phyloP scores from a whole-genome alignment of 129 eudicot species.

The Erigeron canadensis region DNA sequence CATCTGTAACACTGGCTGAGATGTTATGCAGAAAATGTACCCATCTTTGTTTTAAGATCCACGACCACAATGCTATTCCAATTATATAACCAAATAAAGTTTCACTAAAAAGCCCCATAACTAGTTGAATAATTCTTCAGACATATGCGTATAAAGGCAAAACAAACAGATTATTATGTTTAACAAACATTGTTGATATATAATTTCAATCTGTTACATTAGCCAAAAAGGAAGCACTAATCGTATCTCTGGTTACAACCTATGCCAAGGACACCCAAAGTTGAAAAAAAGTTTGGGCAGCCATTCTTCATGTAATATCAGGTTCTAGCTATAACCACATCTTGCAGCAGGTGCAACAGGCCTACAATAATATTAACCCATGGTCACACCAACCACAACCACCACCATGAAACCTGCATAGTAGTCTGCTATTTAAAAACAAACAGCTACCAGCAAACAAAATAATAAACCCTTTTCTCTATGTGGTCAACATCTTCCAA shows the following conservation, averaged over 20 bases:
- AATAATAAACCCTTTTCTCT: constrained; percentile 8
- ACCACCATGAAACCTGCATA: background rate
- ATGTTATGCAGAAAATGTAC: background rate
- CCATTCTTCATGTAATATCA: constrained; percentile 11
- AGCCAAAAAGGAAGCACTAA: background rate
- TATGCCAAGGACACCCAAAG: constrained; percentile 19
- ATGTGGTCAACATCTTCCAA: constrained; percentile 16
- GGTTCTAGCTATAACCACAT: constrained; percentile 3
- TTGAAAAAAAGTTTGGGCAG: constrained; percentile 14
- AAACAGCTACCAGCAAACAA: constrained; percentile 27
- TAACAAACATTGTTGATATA: background rate
- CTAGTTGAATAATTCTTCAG: background rate
- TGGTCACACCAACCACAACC: background rate
- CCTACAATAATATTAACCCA: constrained; percentile 12
- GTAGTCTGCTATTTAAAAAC: constrained; percentile 33
- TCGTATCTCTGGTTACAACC: background rate
- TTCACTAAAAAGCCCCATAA: background rate
- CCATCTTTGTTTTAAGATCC: no score
- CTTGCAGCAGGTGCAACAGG: constrained; percentile 1
- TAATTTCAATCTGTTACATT: constrained; percentile 6
- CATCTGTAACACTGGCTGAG: background rate
- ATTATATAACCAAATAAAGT: background rate
- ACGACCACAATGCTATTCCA: background rate
- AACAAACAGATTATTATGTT: background rate
- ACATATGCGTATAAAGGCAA: no score